Conservation (phyloP, 164 flowering plant species). For the Macadamia integrifolia region DNA sequence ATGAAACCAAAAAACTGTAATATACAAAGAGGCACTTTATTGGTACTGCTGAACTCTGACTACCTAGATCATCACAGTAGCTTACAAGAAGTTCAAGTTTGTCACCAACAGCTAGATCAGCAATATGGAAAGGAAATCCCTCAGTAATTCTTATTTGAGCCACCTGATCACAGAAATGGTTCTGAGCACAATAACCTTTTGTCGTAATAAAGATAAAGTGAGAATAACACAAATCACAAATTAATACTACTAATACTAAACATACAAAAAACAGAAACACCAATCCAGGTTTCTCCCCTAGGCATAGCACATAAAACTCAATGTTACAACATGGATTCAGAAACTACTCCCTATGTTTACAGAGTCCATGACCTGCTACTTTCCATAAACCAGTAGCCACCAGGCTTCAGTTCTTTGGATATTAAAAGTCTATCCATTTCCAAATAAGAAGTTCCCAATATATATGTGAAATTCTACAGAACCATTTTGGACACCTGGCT, state of each 20-base stretch:
- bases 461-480: no score
- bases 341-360: no score
- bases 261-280: not conserved
- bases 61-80: constrained; percentile 69
- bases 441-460: no score
- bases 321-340: no score
- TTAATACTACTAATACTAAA: not conserved
- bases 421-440: no score
- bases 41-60: not conserved
- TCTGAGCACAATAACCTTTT: constrained; percentile 3
- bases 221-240: not conserved
- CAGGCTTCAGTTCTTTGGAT: no score
- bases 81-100: constrained; percentile 46
- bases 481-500: no score
- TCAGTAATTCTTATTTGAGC: constrained; percentile 56
- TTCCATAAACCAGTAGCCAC: no score
- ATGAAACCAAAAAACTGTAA: constrained; percentile 3
- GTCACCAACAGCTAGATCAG: constrained; percentile 65
- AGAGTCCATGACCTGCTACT: no score
- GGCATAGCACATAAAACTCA: no score
- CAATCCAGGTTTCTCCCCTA: not conserved
- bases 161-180: constrained; percentile 38
- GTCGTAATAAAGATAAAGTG: not conserved
- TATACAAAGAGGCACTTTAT: constrained; percentile 3
- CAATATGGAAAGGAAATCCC: constrained; percentile 30